A percentile compares a stretch with the other conserved stretches of the same genome.
phyloP scores from a whole-genome alignment of 768 basidiomycete genomes.

The Filobasidium floriforme region DNA sequence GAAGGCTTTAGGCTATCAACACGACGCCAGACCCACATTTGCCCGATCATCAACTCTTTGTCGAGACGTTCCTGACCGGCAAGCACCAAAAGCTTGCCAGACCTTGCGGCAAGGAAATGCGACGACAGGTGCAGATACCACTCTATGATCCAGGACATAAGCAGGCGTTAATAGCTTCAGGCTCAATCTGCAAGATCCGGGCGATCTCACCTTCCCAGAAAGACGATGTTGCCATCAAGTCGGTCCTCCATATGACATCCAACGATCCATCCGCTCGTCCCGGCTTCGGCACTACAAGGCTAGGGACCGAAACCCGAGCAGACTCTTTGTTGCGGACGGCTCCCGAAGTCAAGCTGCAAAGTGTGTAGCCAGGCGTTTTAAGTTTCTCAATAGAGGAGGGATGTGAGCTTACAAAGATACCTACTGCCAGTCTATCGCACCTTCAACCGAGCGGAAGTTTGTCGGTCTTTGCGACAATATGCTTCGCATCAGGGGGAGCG shows the following conservation, averaged over 20 bases:
- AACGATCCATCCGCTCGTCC: constrained; percentile 35
- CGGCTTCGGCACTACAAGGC: constrained; percentile 54
- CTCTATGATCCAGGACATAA: constrained; percentile 49
- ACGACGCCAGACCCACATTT: constrained; percentile 62
- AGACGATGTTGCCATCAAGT: constrained; percentile 71
- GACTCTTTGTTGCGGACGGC: constrained; percentile 74
- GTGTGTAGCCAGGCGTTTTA: constrained; percentile 1
- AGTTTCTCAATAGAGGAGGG: constrained; percentile 3
- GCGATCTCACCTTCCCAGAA: constrained; percentile 69
- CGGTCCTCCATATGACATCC: constrained; percentile 69
- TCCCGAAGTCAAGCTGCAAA: constrained; percentile 65
- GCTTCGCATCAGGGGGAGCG: constrained; percentile 82
- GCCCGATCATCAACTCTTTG: constrained; percentile 86
- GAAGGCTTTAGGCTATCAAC: neutral
- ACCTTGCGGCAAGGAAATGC: constrained; percentile 67
- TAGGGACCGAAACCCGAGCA: constrained; percentile 81
- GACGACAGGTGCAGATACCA: constrained; percentile 82
- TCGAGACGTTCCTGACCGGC: constrained; percentile 92
- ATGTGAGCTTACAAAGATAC: constrained; percentile 41
- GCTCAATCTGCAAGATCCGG: neutral
- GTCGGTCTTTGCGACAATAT: constrained; percentile 78
- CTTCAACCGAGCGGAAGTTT: constrained; percentile 72
- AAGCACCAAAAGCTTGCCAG: constrained; percentile 78
- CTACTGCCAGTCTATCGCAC: constrained; percentile 93
- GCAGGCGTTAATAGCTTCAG: neutral